Base-by-base conservation (phyloP, 257 asterid genomes). In the Forsythia suspensa region DNA sequence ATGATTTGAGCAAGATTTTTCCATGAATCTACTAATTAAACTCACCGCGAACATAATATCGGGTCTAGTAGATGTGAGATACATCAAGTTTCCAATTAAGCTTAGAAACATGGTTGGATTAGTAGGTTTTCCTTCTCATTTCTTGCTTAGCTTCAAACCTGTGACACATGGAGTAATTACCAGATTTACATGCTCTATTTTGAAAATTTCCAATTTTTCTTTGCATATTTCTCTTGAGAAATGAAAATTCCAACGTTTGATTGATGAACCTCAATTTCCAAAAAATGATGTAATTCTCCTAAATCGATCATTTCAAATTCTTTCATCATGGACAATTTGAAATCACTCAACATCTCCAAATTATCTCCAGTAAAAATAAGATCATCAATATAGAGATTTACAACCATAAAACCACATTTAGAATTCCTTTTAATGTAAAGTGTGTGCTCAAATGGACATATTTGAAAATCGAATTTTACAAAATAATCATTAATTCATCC, bases 121-220 rank as follows among this genome's bases (percentile, higher is more conserved):
- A 16, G 63, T 42, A 43, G 61, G 11, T 63, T 40, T 40, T 42
- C 24, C 71, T 61, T 75, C 59, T 8, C 42, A 42, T 57, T 61
- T 36, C 21, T 29, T 71, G 3, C 66, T 76, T 37, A 77, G 7
- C 38, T 77, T 77, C 57, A 69, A 69, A 34, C 57, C 4, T 24
- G 70, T 51, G 15, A 70, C 52, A 61, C 76, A 51, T 11, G 18
- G 65, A 40, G 42, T 68, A 34, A 3, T 2, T 2, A 69, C 68
- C 0, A 3, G 55, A 77, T 69, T 77, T 77, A 59, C 74, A 67
- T 16, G 37, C 73, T 76, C 73, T 42, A 76, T 38, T 41, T 40
- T 75, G 71, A 59, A 74, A 38, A 34, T 51, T 51, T 75, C 10
- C 48, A 11, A 73, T 48, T 29, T 46, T 73, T 7, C 12, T 8